Evolutionary conservation across 202 grass and related monocot species (phyloP).

Genomic region (Schoenoplectus triqueter): DNA sequence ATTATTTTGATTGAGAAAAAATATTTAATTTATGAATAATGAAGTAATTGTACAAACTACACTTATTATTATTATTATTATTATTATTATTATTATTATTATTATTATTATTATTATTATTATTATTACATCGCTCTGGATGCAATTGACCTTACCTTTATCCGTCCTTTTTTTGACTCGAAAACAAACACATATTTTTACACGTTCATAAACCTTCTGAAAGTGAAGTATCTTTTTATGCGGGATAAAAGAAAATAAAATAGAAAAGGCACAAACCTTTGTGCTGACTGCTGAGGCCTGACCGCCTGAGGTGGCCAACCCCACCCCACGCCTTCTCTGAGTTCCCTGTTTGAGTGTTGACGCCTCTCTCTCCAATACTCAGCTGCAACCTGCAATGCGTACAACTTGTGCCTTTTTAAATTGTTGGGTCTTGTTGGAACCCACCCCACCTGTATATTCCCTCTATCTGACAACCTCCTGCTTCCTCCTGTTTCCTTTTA

Average conservation of each 20-base stretch:
- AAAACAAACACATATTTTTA: background rate
- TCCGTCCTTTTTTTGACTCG: background rate
- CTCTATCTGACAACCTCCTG: background rate
- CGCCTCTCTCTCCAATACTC: background rate
- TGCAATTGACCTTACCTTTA: background rate
- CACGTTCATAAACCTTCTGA: background rate
- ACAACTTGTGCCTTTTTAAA: background rate
- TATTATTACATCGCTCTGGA: too few relatives aligned
- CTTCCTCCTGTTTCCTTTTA: background rate
- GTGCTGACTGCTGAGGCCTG: too few relatives aligned
- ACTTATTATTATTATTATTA: too few relatives aligned
- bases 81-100: too few relatives aligned
- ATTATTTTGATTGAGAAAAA: too few relatives aligned
- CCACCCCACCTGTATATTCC: background rate
- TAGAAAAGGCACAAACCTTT: background rate
- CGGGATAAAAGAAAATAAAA: background rate
- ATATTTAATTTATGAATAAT: too few relatives aligned
- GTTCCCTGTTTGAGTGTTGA: background rate
- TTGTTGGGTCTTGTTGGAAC: background rate
- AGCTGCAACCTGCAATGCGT: too few relatives aligned
- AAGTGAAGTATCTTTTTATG: background rate
- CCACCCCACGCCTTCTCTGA: background rate
- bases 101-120: too few relatives aligned
- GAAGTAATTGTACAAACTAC: too few relatives aligned
- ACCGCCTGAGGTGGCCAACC: background rate